These are phyloP conservation scores for Parastagonospora avenae DNA, from an alignment of 2,329 filamentous ascomycete species.

Conservation along the genomic window DNA sequence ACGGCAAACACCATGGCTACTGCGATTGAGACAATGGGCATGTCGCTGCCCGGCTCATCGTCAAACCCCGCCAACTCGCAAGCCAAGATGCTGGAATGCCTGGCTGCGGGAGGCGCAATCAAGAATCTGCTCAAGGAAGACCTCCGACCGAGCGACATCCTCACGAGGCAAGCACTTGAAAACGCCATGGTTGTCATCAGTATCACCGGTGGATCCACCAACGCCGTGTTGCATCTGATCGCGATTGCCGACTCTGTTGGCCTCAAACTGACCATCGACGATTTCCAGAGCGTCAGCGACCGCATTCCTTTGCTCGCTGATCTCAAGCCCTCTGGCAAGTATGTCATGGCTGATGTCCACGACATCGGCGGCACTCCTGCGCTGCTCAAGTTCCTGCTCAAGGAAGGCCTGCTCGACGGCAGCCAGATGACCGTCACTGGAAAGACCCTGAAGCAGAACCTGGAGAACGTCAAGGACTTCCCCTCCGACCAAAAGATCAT, in stretches of 20 bases:
- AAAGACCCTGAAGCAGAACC: constrained; percentile 56
- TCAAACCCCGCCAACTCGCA: constrained; percentile 58
- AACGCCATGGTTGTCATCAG: constrained; percentile 59
- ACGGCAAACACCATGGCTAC: constrained; percentile 74
- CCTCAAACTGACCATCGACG: constrained; percentile 57
- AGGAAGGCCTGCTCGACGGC: constrained; percentile 56
- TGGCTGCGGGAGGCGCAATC: constrained; percentile 57
- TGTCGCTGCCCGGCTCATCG: constrained; percentile 57
- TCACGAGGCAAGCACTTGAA: constrained; percentile 56
- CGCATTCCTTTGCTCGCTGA: constrained; percentile 58
- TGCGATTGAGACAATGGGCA: constrained; percentile 57
- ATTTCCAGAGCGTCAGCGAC: constrained; percentile 58
- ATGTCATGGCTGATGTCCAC: constrained; percentile 65
- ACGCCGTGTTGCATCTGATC: constrained; percentile 58
- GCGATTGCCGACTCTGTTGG: constrained; percentile 58
- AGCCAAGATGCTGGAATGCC: constrained; percentile 57
- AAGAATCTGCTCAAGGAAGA: constrained; percentile 58
- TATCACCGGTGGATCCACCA: constrained; percentile 57
- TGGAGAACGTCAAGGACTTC: constrained; percentile 65
- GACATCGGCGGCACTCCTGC: constrained; percentile 57
- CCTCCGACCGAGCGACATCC: constrained; percentile 55
- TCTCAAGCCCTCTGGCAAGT: constrained; percentile 59
- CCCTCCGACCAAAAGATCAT: constrained; percentile 73
- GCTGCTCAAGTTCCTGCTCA: constrained; percentile 57
- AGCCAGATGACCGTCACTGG: constrained; percentile 57